phyloP scores from a whole-genome alignment of 192 early-diverging fungal genomes.

The Coemansia sp. region DNA sequence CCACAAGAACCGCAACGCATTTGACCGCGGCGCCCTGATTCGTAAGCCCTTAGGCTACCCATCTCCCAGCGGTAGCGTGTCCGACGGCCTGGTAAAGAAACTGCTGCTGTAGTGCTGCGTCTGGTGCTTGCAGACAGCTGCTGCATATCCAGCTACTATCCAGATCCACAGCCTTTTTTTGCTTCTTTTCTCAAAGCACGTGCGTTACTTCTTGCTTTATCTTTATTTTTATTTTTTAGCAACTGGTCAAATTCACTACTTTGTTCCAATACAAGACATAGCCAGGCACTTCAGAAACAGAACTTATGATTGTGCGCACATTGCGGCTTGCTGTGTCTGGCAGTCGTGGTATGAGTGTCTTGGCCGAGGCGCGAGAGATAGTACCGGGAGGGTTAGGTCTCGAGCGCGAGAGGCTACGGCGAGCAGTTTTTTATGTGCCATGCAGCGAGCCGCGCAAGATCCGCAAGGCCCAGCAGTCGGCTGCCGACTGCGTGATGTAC shows the following conservation, averaged over 20 bases:
- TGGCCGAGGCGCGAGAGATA: conserved; percentile 8
- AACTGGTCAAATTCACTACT: too few species aligned
- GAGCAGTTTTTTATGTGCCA: conserved; percentile 61
- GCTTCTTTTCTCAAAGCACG: too few species aligned
- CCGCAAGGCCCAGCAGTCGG: conserved; percentile 64
- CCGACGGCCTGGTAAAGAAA: too few species aligned
- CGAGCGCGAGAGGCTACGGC: conserved; percentile 24
- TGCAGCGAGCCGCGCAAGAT: conserved; percentile 89
- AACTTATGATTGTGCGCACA: neutral
- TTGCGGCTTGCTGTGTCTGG: neutral
- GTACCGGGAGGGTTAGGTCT: conserved; percentile 34
- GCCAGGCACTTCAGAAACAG: too few species aligned
- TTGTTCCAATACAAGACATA: too few species aligned
- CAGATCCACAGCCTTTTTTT: neutral
- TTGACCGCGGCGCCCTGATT: conserved; percentile 77
- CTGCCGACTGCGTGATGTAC: conserved; percentile 82
- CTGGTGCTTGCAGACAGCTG: too few species aligned
- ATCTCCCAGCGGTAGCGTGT: conserved; percentile 26
- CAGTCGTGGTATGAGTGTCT: neutral
- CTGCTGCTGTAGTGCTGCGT: too few species aligned
- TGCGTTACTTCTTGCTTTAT: too few species aligned
- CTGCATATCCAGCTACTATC: too few species aligned
- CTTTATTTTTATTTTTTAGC: too few species aligned
- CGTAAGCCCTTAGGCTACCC: conserved; percentile 32
- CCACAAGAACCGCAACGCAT: conserved; percentile 96